These are phyloP conservation scores for Colletotrichum horii DNA, from an alignment of 2,329 filamentous ascomycete species.

Conservation along the genomic window DNA sequence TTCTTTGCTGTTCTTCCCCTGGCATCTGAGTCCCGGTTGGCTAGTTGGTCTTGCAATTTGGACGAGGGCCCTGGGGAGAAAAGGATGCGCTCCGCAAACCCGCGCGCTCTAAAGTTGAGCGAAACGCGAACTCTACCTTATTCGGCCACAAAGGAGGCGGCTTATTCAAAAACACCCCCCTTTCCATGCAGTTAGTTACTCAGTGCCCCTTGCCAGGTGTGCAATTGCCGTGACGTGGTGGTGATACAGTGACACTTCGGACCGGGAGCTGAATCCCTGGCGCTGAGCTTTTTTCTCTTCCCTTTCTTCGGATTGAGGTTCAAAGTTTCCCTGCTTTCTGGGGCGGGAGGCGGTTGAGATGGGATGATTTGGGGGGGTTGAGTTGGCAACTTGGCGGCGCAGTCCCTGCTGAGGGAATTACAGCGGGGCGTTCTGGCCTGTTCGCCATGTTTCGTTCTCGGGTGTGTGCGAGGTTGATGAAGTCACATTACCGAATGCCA, in stretches of 20 bases:
- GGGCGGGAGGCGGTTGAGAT: not conserved
- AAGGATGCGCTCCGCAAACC: not conserved
- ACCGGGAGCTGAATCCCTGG: constrained; percentile 5
- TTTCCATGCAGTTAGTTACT: not conserved
- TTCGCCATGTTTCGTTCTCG: not conserved
- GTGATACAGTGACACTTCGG: not conserved
- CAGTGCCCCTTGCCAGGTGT: not conserved
- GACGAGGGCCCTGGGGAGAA: not conserved
- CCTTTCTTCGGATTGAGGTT: not conserved
- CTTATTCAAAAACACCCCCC: not conserved
- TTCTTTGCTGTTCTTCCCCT: not conserved
- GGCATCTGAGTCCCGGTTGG: not conserved
- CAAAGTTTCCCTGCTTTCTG: not conserved
- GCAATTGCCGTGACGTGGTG: not conserved
- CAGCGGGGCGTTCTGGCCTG: not conserved
- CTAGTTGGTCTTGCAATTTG: not conserved
- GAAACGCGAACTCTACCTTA: constrained; percentile 2
- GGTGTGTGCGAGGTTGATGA: not conserved
- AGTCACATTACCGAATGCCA: not conserved
- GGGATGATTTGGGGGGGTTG: not conserved
- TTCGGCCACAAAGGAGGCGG: not conserved
- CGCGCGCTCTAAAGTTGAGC: not conserved
- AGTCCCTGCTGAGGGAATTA: constrained; percentile 17
- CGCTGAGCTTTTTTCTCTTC: not conserved
- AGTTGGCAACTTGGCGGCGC: not conserved